A percentile compares a stretch with the other conserved stretches of the same genome.
Conservation (phyloP, 1,139 yeast genomes). For the Geotrichum phurueaensis region DNA sequence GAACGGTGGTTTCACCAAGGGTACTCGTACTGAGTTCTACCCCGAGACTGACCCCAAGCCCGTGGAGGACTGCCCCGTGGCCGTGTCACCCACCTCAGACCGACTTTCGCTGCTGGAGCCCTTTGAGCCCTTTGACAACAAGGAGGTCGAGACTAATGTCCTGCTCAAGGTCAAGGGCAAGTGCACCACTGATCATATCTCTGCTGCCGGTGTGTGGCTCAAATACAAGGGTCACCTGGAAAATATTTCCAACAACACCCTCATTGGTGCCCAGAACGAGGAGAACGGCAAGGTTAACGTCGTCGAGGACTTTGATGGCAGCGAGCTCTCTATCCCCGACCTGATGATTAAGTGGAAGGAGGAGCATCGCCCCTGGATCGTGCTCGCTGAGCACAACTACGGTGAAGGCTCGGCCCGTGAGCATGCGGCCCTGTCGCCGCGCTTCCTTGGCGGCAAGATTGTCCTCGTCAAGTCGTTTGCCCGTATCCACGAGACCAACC, state of each 20-base stretch:
- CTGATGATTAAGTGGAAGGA: constrained; percentile 93
- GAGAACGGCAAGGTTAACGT: constrained; percentile 94
- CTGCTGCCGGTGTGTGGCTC: constrained; percentile 98
- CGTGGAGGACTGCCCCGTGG: constrained; percentile 60
- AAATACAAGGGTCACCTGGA: constrained; percentile 97
- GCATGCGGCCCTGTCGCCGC: constrained; percentile 99
- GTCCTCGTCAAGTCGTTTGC: constrained; percentile 97
- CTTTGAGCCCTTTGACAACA: constrained; percentile 76
- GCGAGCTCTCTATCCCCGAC: constrained; percentile 75
- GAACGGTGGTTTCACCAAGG: constrained; percentile 64
- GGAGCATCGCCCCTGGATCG: constrained; percentile 89
- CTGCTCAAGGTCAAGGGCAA: constrained; percentile 91
- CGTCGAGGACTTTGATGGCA: constrained; percentile 83
- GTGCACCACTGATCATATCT: constrained; percentile 96
- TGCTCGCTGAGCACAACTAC: constrained; percentile 96
- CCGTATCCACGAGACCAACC: constrained; percentile 91
- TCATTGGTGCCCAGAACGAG: constrained; percentile 94
- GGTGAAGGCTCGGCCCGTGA: constrained; percentile 99
- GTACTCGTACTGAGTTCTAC: constrained; percentile 68
- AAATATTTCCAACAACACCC: constrained; percentile 88
- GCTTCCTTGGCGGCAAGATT: constrained; percentile 97
- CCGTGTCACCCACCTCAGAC: constrained; percentile 71
- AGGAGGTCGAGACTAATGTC: constrained; percentile 71
- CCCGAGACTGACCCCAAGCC: constrained; percentile 61
- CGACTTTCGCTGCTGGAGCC: constrained; percentile 85